Evolutionary conservation across 345 rosid genomes (phyloP), one percentile per base, ranked within the genome.

Genomic region (Eucalyptus erythrocorys): DNA sequence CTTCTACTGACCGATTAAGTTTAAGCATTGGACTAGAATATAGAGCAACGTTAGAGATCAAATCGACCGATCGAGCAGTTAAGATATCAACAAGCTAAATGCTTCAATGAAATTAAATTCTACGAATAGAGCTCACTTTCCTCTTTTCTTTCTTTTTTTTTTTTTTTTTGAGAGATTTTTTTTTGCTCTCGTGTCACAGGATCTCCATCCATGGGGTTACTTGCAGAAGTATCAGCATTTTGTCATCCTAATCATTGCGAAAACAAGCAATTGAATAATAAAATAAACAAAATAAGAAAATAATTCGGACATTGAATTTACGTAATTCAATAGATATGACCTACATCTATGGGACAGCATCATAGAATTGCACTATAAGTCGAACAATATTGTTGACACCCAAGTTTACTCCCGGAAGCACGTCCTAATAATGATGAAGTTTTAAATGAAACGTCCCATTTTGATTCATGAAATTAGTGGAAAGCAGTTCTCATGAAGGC

Each of bases 341-440:
- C n/a, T n/a, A n/a, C n/a, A n/a, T n/a, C n/a, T n/a, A n/a, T n/a
- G n/a, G n/a, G n/a, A n/a, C n/a, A n/a, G n/a, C n/a, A n/a, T n/a
- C n/a, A n/a, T n/a, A n/a, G n/a, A n/a, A n/a, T n/a, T n/a, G n/a
- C n/a, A n/a, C n/a, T n/a, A n/a, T n/a, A n/a, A 15, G 34, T 66
- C 6, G 1, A 2, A 8, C 21, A 8, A 14, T 14, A 50, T 50
- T 50, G 21, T 50, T 50, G 53, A 50, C 6, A 16, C 53, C 22
- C 8, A 50, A 50, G 21, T 50, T n/a, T 50, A 50, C 4, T 21
- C 53, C 4, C 4, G 1, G 4, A 50, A 50, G 8, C 53, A 50
- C 8, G 0, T 50, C 16, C 8, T 16, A 2, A 50, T 50, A 8
- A 6, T 1, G 2, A 6, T 1, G 53, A 6, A 50, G 53, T 50